Evolutionary conservation across 371 early-diverging fungal species (phyloP).

Genomic region (Saksenaea vasiformis): DNA sequence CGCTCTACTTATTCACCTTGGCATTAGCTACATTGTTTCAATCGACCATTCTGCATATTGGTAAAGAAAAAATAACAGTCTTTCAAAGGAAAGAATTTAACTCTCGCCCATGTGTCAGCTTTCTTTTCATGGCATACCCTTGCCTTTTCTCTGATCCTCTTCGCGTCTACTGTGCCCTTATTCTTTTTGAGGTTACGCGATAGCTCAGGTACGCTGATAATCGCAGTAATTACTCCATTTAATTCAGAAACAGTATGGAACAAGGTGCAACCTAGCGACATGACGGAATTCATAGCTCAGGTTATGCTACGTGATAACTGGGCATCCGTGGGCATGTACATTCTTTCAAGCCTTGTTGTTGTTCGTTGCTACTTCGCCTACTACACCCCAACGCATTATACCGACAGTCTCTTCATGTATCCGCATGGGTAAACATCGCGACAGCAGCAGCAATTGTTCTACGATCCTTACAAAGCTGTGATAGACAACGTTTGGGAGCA

Average conservation of each 20-base stretch:
- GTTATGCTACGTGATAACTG: neutral
- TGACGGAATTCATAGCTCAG: neutral
- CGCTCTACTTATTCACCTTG: neutral
- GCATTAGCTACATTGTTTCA: neutral
- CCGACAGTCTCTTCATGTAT: slow-evolving; percentile 12
- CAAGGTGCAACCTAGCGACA: neutral
- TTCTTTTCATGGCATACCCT: neutral
- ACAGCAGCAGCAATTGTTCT: neutral
- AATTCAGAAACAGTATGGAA: neutral
- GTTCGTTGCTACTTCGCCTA: slow-evolving; percentile 1
- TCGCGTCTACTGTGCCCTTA: neutral
- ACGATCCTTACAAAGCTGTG: neutral
- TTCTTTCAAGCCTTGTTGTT: neutral
- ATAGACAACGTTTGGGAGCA: slow-evolving; percentile 35
- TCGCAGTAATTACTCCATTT: neutral
- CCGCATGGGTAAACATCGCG: slow-evolving; percentile 13
- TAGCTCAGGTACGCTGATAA: neutral
- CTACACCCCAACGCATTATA: neutral
- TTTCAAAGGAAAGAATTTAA: neutral
- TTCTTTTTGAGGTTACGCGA: neutral
- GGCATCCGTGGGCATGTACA: neutral
- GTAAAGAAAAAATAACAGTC: neutral
- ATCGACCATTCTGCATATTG: neutral
- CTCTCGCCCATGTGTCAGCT: neutral
- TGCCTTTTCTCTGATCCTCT: neutral